Conservation (phyloP, 1,284 basidiomycete species). For the Rhizoctonia solani region DNA sequence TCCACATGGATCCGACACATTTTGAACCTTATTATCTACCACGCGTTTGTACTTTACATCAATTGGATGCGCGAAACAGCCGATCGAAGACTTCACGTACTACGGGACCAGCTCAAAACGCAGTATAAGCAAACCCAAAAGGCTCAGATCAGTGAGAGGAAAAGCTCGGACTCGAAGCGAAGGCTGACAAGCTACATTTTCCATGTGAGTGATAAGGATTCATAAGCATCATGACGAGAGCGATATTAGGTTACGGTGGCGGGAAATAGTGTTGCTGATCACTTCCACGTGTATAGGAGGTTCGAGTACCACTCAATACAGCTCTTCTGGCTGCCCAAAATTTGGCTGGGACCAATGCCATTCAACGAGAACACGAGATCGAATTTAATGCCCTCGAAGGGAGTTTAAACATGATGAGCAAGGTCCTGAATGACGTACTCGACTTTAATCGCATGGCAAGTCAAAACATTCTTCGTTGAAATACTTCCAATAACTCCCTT, state of each 20-base stretch:
- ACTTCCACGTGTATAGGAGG: conserved; percentile 54
- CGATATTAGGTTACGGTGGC: no score
- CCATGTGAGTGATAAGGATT: conserved; percentile 57
- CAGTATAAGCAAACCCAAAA: conserved; percentile 77
- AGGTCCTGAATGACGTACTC: conserved; percentile 87
- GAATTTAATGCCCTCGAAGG: conserved; percentile 82
- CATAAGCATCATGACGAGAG: no score
- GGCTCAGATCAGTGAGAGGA: conserved; percentile 82
- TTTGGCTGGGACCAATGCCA: conserved; percentile 71
- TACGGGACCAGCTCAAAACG: conserved; percentile 37
- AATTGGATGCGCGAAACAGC: conserved; percentile 35
- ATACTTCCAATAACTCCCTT: conserved; percentile 55
- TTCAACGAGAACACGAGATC: conserved; percentile 65
- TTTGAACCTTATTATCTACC: conserved; percentile 69
- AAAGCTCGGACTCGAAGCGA: conserved; percentile 68
- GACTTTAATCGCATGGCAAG: conserved; percentile 54
- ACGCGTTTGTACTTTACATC: conserved; percentile 34
- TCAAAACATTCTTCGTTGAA: neutral
- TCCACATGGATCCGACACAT: conserved; percentile 41
- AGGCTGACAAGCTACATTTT: conserved; percentile 83
- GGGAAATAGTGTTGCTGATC: neutral
- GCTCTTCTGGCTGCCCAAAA: conserved; percentile 89
- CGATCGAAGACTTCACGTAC: conserved; percentile 33
- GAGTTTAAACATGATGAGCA: conserved; percentile 86
- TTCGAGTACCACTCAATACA: conserved; percentile 89